Percentiles rank a stretch among this genome's conserved stretches.
Conservation (phyloP, 129 eudicot species). For the Saposhnikovia divaricata region DNA sequence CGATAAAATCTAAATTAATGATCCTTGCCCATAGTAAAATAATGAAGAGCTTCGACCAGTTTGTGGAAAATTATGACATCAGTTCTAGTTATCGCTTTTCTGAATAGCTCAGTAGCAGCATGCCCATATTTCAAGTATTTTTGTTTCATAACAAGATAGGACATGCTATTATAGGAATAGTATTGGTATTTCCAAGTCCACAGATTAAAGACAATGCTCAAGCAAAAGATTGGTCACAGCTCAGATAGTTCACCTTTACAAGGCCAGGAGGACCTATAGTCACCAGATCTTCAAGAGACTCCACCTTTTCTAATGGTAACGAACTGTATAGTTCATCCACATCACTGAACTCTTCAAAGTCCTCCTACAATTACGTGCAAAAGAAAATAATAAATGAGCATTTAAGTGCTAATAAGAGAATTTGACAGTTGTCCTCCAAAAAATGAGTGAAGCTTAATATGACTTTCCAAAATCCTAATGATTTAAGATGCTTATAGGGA, state of each 20-base stretch:
- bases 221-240: neutral
- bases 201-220: neutral
- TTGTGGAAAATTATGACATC: neutral
- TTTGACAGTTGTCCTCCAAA: neutral
- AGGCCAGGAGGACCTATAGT: slow-evolving; percentile 70
- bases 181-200: neutral
- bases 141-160: neutral
- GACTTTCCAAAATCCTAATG: neutral
- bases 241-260: slow-evolving; percentile 56
- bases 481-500: neutral
- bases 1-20: neutral
- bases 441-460: neutral
- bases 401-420: neutral
- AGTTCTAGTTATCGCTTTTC: neutral
- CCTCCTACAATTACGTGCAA: slow-evolving; percentile 47
- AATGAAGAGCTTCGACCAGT: neutral
- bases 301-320: slow-evolving; percentile 89
- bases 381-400: neutral
- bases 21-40: neutral
- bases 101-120: neutral
- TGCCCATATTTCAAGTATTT: neutral
- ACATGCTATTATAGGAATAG: neutral
- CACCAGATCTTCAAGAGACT: slow-evolving; percentile 89
- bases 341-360: slow-evolving; percentile 91
- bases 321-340: slow-evolving; percentile 90